Conservation (phyloP, 164 flowering plant species). For the Vitis rotundifolia region DNA sequence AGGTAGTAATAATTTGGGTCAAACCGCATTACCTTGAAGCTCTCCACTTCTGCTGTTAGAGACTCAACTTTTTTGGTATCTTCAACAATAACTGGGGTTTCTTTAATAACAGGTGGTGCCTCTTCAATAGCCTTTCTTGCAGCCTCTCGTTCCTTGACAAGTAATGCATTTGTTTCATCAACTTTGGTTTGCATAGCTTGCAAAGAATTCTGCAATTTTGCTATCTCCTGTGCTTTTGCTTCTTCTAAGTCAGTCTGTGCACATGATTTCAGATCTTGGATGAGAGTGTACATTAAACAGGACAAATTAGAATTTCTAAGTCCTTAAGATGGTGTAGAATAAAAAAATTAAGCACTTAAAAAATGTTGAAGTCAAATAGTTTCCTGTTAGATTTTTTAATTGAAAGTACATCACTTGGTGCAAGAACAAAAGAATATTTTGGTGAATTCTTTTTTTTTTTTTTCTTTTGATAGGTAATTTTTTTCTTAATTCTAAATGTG, state of each 20-base stretch:
- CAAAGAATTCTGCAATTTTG: slow-evolving; percentile 34
- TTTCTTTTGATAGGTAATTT: too few species aligned
- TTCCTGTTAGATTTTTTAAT: neutral
- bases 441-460: neutral
- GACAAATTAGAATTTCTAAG: neutral
- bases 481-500: neutral
- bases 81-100: slow-evolving; percentile 51
- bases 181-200: slow-evolving; percentile 46
- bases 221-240: slow-evolving; percentile 45
- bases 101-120: slow-evolving; percentile 53
- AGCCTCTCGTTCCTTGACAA: slow-evolving; percentile 46
- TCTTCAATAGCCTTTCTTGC: slow-evolving; percentile 54
- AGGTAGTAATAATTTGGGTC: neutral
- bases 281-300: slow-evolving; percentile 5
- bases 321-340: neutral
- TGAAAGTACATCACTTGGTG: neutral
- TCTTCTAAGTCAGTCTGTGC: slow-evolving; percentile 57
- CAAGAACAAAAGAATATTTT: neutral
- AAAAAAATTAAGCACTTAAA: neutral
- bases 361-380: slow-evolving; percentile 1
- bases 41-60: slow-evolving; percentile 48
- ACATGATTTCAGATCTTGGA: slow-evolving; percentile 6
- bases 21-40: slow-evolving; percentile 36
- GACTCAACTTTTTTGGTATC: slow-evolving; percentile 47
- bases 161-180: slow-evolving; percentile 49